Conservation (phyloP, 805 yeast species). For the Monosporozyma servazzii region DNA sequence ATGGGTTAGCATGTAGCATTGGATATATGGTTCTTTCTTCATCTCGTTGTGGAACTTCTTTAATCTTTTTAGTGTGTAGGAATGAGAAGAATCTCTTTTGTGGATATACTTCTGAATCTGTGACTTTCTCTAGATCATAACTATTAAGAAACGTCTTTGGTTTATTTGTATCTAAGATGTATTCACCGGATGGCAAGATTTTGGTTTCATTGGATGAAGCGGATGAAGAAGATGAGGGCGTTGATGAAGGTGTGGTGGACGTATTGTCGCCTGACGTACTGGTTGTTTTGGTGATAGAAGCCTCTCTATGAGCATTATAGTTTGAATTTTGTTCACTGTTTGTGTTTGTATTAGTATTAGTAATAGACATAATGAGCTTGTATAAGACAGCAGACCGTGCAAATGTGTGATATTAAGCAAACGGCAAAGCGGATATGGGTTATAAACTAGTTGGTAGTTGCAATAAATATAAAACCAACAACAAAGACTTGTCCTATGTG, state of each 20-base stretch:
- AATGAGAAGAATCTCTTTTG: slow-evolving; percentile 46
- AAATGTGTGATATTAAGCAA: no score
- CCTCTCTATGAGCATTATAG: not conserved
- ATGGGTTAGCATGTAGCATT: slow-evolving; percentile 33
- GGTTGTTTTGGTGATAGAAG: not conserved
- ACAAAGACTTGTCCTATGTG: no score
- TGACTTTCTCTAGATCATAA: slow-evolving; percentile 30
- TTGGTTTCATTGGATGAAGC: not conserved
- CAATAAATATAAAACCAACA: no score
- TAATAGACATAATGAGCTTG: not conserved
- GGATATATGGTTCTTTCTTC: slow-evolving; percentile 47
- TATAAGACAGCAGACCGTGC: not conserved
- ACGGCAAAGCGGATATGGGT: no score
- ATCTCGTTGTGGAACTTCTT: slow-evolving; percentile 38
- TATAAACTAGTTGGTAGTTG: no score
- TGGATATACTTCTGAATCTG: slow-evolving; percentile 27
- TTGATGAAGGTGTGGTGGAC: not conserved
- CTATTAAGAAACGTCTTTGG: slow-evolving; percentile 27
- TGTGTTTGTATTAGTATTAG: not conserved
- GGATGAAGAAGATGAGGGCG: not conserved
- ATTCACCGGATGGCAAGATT: slow-evolving; percentile 18
- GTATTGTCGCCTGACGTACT: not conserved
- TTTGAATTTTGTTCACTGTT: not conserved
- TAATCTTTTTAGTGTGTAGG: slow-evolving; percentile 40
- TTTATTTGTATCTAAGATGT: slow-evolving; percentile 20